Conservation (phyloP, 139 green algal species). For the Haematococcus lacustris region DNA sequence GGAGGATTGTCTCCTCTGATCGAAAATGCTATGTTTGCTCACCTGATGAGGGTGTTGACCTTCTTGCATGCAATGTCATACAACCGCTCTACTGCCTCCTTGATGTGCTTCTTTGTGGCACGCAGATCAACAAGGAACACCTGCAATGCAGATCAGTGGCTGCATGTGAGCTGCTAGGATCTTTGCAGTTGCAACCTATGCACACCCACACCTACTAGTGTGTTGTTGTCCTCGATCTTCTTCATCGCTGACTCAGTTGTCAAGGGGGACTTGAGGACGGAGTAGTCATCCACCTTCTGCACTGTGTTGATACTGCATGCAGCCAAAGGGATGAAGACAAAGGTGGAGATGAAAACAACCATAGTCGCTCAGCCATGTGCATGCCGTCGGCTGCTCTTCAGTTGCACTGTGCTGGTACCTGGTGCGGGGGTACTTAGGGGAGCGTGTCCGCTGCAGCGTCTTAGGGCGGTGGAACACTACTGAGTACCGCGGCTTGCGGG, state of each 20-base stretch:
- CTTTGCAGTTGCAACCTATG: too few species aligned
- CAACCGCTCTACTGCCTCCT: slow-evolving; percentile 83
- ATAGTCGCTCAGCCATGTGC: too few species aligned
- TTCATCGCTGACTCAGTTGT: slow-evolving; percentile 99
- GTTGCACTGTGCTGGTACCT: too few species aligned
- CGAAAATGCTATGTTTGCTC: too few species aligned
- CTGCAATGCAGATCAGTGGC: too few species aligned
- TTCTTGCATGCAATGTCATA: slow-evolving; percentile 98
- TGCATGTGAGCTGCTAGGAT: too few species aligned
- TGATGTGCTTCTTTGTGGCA: slow-evolving; percentile 90
- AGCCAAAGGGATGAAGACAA: too few species aligned
- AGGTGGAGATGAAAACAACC: too few species aligned
- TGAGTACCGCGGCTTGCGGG: slow-evolving; percentile 69
- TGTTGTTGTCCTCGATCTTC: slow-evolving; percentile 99
- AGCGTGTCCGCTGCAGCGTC: slow-evolving; percentile 76
- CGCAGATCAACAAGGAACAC: slow-evolving; percentile 43
- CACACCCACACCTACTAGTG: slow-evolving; percentile 82
- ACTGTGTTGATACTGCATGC: slow-evolving; percentile 57
- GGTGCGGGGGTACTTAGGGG: slow-evolving; percentile 78
- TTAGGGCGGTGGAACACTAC: slow-evolving; percentile 87
- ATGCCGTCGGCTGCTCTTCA: too few species aligned
- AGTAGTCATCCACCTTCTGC: slow-evolving; percentile 76
- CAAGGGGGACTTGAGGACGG: slow-evolving; percentile 92
- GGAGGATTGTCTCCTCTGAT: too few species aligned
- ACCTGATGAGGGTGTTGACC: slow-evolving; percentile 98